Evolutionary conservation across 257 asterid genomes (phyloP), one percentile per base, ranked within the genome.

Genomic region (Gardenia jasminoides): DNA sequence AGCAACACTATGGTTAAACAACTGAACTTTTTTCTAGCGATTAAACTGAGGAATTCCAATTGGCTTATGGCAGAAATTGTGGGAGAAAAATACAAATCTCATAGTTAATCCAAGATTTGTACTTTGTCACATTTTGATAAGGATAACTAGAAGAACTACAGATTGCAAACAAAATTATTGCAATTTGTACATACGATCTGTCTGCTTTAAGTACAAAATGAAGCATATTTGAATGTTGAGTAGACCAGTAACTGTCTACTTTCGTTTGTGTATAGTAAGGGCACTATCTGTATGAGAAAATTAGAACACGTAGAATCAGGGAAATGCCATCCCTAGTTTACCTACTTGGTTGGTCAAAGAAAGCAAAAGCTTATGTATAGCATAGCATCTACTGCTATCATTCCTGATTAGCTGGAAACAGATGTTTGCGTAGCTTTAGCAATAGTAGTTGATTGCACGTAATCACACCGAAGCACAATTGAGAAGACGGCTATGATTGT

Each of bases 391-490:
- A 26, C 7, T 26, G 41, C 12, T 7, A 6, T 7, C 28, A 28
- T 64, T 11, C 20, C 6, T 11, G 68, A 64, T 26, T 64, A 26
- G 19, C 7, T 26, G 19, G 15, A 28, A 28, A 11, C 39, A 26
- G 12, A 64, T 26, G 68, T 64, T 10, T 10, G 39, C 19, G 26
- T 64, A 64, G 26, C 20, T 39, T 24, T 69, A 10, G 24, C 8
- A 44, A 70, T 43, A 70, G 58, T 44, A 70, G 74, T 43, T 70
- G 33, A 69, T 41, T 69, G 74, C 16, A 69, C 33, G 43, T 22
- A 24, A n/a, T 46, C 41, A 8, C n/a, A 41, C 12, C 10, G 8
- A n/a, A 11, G 26, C 33, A 19, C 9, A 22, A 26, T 10, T 11
- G 2, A n/a, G n/a, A 7, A 41, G 39, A 12, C 36, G 17, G 74